Evolutionary conservation across 768 basidiomycete species (phyloP).

Genomic region (Rhodotorula babjevae): DNA sequence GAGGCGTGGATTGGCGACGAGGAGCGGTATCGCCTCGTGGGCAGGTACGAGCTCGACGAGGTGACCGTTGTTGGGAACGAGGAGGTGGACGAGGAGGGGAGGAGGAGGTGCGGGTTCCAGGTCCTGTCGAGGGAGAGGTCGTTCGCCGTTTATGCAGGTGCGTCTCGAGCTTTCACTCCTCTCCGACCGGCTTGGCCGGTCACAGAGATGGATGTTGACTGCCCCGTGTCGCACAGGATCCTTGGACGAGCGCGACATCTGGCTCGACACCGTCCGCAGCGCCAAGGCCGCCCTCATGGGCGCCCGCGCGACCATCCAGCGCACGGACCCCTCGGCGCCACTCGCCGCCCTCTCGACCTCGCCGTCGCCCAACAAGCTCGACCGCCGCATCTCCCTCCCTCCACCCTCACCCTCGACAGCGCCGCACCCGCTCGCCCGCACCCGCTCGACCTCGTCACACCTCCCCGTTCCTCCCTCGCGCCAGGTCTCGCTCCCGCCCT

Average conservation of each 20-base stretch:
- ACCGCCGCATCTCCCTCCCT: conserved; percentile 8
- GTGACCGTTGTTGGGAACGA: conserved; percentile 41
- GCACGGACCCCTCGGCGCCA: background rate
- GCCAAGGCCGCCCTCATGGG: conserved; percentile 41
- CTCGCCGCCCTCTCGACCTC: background rate
- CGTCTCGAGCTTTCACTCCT: background rate
- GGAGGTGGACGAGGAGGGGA: conserved; percentile 1
- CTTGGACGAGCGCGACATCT: conserved; percentile 36
- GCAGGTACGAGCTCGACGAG: conserved; percentile 42
- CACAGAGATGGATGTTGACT: background rate
- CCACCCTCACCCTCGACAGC: background rate
- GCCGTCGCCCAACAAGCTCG: background rate
- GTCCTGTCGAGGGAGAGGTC: conserved; percentile 41
- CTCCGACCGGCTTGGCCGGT: accelerated
- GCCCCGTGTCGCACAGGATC: conserved; percentile 24
- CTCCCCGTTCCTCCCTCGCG: background rate
- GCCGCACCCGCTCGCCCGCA: background rate
- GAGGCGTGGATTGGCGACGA: background rate
- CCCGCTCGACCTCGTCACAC: too few relatives aligned
- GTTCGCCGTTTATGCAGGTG: conserved; percentile 42
- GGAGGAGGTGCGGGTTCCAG: conserved; percentile 39
- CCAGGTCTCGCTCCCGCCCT: conserved; percentile 2
- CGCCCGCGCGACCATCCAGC: conserved; percentile 43
- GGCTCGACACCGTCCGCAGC: conserved; percentile 43
- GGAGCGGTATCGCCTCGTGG: conserved; percentile 32